Evolutionary conservation across 176 grass and related monocot genomes (phyloP), one percentile per base, ranked within the genome.

Genomic region (Eleusine coracana): DNA sequence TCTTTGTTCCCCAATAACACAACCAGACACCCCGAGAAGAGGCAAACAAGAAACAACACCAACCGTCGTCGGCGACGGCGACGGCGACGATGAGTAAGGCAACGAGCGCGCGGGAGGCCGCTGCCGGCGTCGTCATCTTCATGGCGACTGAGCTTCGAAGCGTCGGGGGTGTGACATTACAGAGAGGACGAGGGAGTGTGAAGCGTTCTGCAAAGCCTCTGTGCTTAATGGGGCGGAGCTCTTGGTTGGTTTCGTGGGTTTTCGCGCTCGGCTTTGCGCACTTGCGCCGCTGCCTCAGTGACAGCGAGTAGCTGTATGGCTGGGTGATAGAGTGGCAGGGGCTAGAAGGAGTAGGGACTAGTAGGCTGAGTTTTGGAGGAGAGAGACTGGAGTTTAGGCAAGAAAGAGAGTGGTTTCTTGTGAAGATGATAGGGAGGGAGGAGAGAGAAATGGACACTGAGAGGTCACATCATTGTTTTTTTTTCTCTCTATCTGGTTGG

Each of bases 161-260:
- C 62, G 49, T 70, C 25, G 52, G 2, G 70, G 45, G 46, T 75
- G 46, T 75, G 54, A 64, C 84, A 90, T 87, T 90, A 80, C 70
- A 83, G 55, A 18, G 62, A n/a, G 31, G 51, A 41, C 66, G 72
- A 83, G 12, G 75, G 58, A 67, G 60, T 34, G 54, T 21, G 84
- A 68, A 78, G 68, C 18, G 68, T 34, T 62, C 66, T 44, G 66
- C 49, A 80, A 50, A n/a, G 50, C 38, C 7, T 23, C 17, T 41
- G 62, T 38, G 60, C 66, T 90, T 83, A 83, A 86, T 79, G 80
- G 69, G 40, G 52, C 13, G 21, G 28, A 74, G 80, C 52, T 83
- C 68, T 70, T 29, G 75, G 88, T 83, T 87, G 75, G 88, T 90
- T 83, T 90, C 79, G 78, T 74, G 88, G 84, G 88, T 45, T 75